phyloP scores from a whole-genome alignment of 805 yeast genomes.

The Metschnikowia lachancei region DNA sequence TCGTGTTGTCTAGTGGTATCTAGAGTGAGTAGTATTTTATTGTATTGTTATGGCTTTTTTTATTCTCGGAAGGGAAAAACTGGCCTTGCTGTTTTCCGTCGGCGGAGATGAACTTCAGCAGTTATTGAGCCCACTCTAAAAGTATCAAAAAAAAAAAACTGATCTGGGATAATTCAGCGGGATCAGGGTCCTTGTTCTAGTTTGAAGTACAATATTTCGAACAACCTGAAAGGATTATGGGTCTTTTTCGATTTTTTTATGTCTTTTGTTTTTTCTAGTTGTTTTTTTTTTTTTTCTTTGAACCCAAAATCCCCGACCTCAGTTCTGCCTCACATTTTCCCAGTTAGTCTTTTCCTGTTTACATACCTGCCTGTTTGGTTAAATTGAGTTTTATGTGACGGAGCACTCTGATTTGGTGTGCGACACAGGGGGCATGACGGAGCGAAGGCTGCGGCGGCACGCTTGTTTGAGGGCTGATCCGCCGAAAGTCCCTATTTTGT shows the following conservation, averaged over 20 bases:
- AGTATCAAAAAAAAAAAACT: background rate
- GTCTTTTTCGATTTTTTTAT: background rate
- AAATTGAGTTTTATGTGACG: conserved; percentile 12
- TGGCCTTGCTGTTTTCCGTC: background rate
- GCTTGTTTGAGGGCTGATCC: too few species aligned
- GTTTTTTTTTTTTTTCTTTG: background rate
- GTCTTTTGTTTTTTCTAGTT: background rate
- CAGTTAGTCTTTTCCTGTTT: conserved; percentile 11
- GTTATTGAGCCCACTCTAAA: background rate
- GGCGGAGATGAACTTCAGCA: background rate
- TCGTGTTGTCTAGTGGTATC: background rate
- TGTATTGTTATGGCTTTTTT: background rate
- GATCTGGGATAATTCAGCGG: background rate
- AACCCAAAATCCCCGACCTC: background rate
- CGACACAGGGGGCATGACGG: conserved; percentile 6
- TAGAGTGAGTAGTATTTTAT: background rate
- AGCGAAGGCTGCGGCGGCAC: too few species aligned
- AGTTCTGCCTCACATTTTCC: conserved; percentile 2
- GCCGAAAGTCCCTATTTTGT: too few species aligned
- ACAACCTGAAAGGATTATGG: background rate
- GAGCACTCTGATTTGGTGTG: background rate
- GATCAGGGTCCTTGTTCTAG: too few species aligned
- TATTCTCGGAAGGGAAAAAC: background rate
- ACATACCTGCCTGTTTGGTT: conserved; percentile 19
- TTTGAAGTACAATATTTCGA: too few species aligned